Evolutionary conservation across 208 protist species (phyloP), one percentile per base, ranked within the genome.

Genomic region (Perkinsela sp.): DNA sequence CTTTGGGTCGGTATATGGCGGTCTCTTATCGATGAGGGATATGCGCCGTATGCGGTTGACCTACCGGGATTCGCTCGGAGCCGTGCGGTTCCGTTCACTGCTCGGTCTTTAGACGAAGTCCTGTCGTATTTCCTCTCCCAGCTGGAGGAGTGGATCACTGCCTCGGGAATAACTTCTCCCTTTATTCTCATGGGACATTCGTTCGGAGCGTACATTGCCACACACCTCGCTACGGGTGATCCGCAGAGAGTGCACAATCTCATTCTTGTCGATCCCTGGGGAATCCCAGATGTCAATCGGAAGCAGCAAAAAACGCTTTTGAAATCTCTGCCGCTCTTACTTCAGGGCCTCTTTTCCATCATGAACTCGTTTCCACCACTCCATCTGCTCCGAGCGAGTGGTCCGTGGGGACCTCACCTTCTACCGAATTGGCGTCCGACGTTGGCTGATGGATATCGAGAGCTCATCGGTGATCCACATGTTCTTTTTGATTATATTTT

Each of bases 401-500:
- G 82, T 0, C 82, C 82, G 0, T 65, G 66, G 29, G 82, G 80
- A 0, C 80, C 82, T 28, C 65, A n/a, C 30, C 30, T 84, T 67
- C 70, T 84, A 68, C 70, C 73, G 16, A 65, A 67, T 16, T 32
- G 73, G 0, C 79, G 82, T 2, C 80, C 78, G 29, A 80, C 83
- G 71, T 84, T 88, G 67, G 69, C 72, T 16, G 70, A 66, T n/a
- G 73, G 75, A 28, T 88, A 78, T 77, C 31, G 70, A 1, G 68
- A 68, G 2, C 79, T 73, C 66, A 68, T 85, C 29, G 70, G 67
- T 16, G 71, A 85, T 69, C 71, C 78, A 0, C 68, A 75, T 40
- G 66, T 75, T 6, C 73, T 85, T 68, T 82, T 82, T 66, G 80
- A 88, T 68, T 88, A 88, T 67, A 73, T 80, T 30, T 88, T 83